phyloP scores from a whole-genome alignment of 768 basidiomycete genomes.

The Russula virescens region DNA sequence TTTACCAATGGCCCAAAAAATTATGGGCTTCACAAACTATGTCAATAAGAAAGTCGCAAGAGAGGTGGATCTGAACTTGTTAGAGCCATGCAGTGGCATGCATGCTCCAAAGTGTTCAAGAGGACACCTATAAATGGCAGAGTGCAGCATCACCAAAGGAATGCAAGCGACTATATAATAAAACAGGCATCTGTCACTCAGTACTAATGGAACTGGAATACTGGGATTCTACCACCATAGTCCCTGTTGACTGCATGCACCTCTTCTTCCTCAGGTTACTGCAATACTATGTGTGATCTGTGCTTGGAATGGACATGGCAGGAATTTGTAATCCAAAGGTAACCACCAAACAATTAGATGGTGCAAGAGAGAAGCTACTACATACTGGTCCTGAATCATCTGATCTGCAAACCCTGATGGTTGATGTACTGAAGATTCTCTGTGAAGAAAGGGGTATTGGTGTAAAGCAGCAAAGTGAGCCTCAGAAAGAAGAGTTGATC shows the following conservation, averaged over 20 bases:
- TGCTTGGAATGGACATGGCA: constrained; percentile 18
- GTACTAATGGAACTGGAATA: too few relatives aligned
- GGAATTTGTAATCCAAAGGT: background rate
- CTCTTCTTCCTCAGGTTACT: too few relatives aligned
- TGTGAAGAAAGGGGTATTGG: too few relatives aligned
- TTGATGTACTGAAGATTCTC: background rate
- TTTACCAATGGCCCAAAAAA: background rate
- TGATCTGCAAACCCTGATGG: background rate
- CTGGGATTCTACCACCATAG: too few relatives aligned
- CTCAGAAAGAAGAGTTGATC: background rate
- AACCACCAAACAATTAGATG: background rate
- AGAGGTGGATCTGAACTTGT: background rate
- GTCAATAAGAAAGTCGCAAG: background rate
- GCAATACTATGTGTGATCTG: constrained; percentile 20
- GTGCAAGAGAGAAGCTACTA: too few relatives aligned
- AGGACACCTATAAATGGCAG: constrained; percentile 23
- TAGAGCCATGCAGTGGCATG: background rate
- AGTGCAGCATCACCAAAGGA: too few relatives aligned
- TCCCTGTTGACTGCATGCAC: too few relatives aligned
- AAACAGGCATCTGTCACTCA: too few relatives aligned
- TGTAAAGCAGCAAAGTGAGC: too few relatives aligned
- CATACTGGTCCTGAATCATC: background rate
- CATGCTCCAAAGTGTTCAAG: constrained; percentile 5
- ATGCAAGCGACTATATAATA: too few relatives aligned
- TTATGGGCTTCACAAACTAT: background rate